Evolutionary conservation across 2,329 filamentous ascomycete genomes (phyloP).

Genomic region (Ambrosiella cleistominuta): DNA sequence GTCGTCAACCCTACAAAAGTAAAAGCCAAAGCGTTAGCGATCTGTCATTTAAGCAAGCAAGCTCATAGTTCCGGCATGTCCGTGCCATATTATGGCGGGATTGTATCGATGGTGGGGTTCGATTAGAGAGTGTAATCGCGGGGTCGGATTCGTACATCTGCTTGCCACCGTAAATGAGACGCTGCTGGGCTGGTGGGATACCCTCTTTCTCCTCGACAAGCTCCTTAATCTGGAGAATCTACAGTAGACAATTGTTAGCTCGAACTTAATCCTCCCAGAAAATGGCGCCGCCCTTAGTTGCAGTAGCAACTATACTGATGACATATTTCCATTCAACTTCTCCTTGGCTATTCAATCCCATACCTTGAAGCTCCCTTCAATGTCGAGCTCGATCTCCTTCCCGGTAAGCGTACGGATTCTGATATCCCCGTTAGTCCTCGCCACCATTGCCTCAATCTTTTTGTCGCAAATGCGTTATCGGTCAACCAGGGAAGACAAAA

Average conservation of each 20-base stretch:
- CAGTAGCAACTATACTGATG: too few species aligned
- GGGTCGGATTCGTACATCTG: slow-evolving; percentile 56
- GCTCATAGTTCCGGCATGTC: too few species aligned
- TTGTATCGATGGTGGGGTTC: background rate
- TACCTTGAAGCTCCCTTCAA: slow-evolving; percentile 88
- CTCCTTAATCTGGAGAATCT: slow-evolving; percentile 96
- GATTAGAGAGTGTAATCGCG: background rate
- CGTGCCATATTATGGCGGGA: background rate
- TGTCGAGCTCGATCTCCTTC: slow-evolving; percentile 97
- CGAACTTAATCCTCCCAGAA: too few species aligned
- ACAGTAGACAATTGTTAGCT: slow-evolving; percentile 4
- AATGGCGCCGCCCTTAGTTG: too few species aligned
- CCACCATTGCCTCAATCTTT: background rate
- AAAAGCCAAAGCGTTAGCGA: background rate
- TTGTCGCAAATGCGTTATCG: background rate
- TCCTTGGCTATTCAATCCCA: background rate
- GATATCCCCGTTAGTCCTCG: background rate
- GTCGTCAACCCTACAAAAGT: slow-evolving; percentile 60
- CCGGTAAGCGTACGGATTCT: slow-evolving; percentile 96
- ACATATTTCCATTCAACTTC: too few species aligned
- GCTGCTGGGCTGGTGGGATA: slow-evolving; percentile 91
- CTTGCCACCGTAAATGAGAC: slow-evolving; percentile 91
- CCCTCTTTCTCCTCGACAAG: slow-evolving; percentile 98
- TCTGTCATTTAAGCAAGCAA: too few species aligned
- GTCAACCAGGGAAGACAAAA: background rate